Base-by-base conservation (phyloP, 305 asterid species). In the Plantago lanceolata region DNA sequence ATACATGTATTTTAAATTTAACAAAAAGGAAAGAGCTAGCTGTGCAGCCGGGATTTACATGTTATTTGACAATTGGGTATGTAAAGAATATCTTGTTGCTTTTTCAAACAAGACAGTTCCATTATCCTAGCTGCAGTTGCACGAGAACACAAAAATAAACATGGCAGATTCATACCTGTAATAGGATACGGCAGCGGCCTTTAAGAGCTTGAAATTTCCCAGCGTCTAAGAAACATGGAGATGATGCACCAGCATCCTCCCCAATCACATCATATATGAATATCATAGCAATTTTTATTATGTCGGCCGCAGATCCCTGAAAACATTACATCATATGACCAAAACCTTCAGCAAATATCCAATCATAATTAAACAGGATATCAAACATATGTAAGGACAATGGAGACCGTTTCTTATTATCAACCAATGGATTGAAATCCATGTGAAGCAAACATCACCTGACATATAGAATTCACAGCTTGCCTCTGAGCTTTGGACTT, bases 241-340 rank as follows among this genome's bases (percentile, higher is more conserved):
- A 77, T 65, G 81, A 72, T 48, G 82, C 76, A 59, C 73, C 88
- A 71, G 68, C 64, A 72, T 82, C 86, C 68, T 78, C 84, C 63
- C 68, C 66, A 69, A 88, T 81, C 75, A 84, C 85, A 74, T 80
- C 75, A 53, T 87, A 90, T 50, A 93, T 73, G 77, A 74, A 74
- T 77, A 84, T 68, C 99, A 93, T 93, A 26, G 99, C 99, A 37
- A 88, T 81, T 78, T 93, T 93, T 73, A 93, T 82, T 71, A 93
- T 81, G 82, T 93, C 99, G 19, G 99, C 97, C 66, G 97, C 97
- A 67, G 99, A 93, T 67, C 99, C 99, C 97, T 90, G 58, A 49
- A 71, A 66, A 75, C 48, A 66, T 24, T 70, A 60, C 68, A 72
- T 63, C 61, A 64, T 26, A 58, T 16, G 52, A 49, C 31, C 21